Conservation (phyloP, 306 rosid genomes). For the cucumber (Cucumis sativus) region Cucumber_9930_V3 NC_026658.2:13765001-13765500, state of each 20-base stretch:
- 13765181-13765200: no score
- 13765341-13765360: background rate
- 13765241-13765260: conserved; percentile 5
- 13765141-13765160: no score
- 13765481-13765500: background rate
- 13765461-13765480: background rate
- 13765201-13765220: background rate
- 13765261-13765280: background rate
- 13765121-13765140: no score
- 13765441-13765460: background rate
- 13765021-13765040: conserved; percentile 30
- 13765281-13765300: background rate
- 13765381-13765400: background rate
- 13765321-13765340: conserved; percentile 5
- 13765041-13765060: conserved; percentile 59
- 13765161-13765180: no score
- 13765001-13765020: conserved; percentile 46
- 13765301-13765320: background rate
- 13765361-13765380: background rate
- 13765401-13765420: background rate
- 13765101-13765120: conserved; percentile 23
- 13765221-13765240: conserved; percentile 1
- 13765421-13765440: background rate
- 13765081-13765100: conserved; percentile 65
- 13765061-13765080: conserved; percentile 32